Conservation (phyloP, 2,329 filamentous ascomycete species). For the Apiospora malaysiana region DNA sequence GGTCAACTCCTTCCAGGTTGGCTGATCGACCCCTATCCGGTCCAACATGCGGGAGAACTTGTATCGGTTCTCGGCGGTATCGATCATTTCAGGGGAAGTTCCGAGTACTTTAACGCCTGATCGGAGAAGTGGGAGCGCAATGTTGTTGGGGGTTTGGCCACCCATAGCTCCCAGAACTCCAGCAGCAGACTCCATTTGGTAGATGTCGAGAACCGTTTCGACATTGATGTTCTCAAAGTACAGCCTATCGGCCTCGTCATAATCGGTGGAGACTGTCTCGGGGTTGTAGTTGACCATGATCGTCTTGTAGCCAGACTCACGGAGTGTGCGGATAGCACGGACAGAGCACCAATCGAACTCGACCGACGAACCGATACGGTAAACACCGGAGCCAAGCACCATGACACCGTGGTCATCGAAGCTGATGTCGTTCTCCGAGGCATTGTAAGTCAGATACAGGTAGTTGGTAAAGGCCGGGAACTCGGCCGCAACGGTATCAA, state of each 20-base stretch:
- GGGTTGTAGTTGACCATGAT: constrained; percentile 86
- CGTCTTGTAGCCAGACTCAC: constrained; percentile 85
- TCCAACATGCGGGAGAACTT: constrained; percentile 99
- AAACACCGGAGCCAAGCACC: constrained; percentile 95
- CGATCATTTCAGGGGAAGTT: constrained; percentile 98
- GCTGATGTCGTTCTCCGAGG: constrained; percentile 78
- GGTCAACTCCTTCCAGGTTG: constrained; percentile 96
- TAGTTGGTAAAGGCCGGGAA: constrained; percentile 97
- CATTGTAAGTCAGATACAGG: constrained; percentile 95
- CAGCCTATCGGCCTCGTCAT: constrained; percentile 89
- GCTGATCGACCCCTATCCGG: constrained; percentile 92
- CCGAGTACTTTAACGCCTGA: constrained; percentile 91
- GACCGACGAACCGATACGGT: constrained; percentile 95
- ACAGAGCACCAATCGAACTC: constrained; percentile 99
- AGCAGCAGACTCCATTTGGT: constrained; percentile 80
- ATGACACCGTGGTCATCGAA: constrained; percentile 94
- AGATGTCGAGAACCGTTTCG: constrained; percentile 92
- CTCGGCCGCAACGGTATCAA: constrained; percentile 96
- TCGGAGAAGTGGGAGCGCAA: constrained; percentile 86
- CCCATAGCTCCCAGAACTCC: constrained; percentile 96
- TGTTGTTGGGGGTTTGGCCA: constrained; percentile 97
- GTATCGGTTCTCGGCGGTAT: constrained; percentile 95
- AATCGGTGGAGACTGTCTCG: constrained; percentile 88
- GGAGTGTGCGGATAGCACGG: constrained; percentile 86
- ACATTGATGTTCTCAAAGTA: constrained; percentile 97